A percentile compares a stretch with the other conserved stretches of the same genome.
phyloP scores from a whole-genome alignment of 2,329 filamentous ascomycete genomes.

The Rugonectria rugulosa region DNA sequence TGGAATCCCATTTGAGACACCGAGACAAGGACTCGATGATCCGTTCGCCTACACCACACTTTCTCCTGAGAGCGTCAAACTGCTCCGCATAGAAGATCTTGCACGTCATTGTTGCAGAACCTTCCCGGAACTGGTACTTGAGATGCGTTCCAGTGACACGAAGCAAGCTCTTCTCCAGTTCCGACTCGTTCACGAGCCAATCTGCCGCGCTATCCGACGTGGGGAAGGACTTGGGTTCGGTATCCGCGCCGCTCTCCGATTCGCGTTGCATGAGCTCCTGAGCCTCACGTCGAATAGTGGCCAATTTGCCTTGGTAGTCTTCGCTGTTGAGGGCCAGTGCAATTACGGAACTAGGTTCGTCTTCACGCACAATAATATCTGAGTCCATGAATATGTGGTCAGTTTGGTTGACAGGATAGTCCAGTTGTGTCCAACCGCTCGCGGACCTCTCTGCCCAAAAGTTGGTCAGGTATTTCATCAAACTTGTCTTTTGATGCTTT shows the following conservation, averaged over 20 bases:
- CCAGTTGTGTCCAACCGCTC: constrained; percentile 89
- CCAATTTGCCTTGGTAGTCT: constrained; percentile 84
- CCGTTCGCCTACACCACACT: constrained; percentile 91
- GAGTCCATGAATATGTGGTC: constrained; percentile 98
- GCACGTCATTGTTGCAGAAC: constrained; percentile 93
- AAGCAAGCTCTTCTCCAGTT: constrained; percentile 85
- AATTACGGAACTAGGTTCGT: constrained; percentile 95
- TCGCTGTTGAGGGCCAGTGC: constrained; percentile 89
- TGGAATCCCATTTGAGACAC: constrained; percentile 97
- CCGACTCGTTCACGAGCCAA: constrained; percentile 65
- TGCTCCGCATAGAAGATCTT: constrained; percentile 99
- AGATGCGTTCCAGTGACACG: constrained; percentile 89
- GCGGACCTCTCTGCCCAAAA: constrained; percentile 99
- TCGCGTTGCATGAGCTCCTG: constrained; percentile 52
- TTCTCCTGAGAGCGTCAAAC: constrained; percentile 91
- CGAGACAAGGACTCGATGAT: constrained; percentile 95
- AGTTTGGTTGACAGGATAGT: constrained; percentile 86
- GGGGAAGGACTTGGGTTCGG: constrained; percentile 41
- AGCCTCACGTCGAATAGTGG: constrained; percentile 66
- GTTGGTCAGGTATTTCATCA: constrained; percentile 95
- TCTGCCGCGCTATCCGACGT: constrained; percentile 47
- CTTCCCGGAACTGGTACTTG: constrained; percentile 94
- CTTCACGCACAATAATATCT: constrained; percentile 95
- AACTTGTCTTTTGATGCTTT: constrained; percentile 89
- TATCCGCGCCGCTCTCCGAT: constrained; percentile 40